These are phyloP conservation scores for Porpolomopsis calyptriformis DNA, from an alignment of 768 basidiomycete species.

Conservation along the genomic window DNA sequence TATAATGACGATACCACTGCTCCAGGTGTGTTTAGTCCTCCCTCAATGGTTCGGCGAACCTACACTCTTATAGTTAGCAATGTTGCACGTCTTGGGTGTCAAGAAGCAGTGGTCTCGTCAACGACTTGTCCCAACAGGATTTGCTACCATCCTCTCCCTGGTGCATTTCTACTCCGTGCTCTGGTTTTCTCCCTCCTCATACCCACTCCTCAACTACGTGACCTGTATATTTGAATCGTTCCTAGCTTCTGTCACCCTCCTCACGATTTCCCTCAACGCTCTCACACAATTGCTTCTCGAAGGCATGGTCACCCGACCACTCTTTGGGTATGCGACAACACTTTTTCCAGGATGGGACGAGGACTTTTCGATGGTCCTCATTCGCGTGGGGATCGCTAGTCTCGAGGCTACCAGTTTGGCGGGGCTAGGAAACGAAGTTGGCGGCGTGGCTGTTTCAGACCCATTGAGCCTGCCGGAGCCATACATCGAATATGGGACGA, in stretches of 20 bases:
- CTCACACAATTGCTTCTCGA: slow-evolving; percentile 57
- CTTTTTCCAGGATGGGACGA: slow-evolving; percentile 39
- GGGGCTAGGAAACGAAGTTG: slow-evolving; percentile 68
- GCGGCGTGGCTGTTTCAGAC: slow-evolving; percentile 28
- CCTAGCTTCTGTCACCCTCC: slow-evolving; percentile 43
- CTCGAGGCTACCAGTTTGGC: slow-evolving; percentile 63
- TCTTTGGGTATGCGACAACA: slow-evolving; percentile 41
- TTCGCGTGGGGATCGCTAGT: slow-evolving; percentile 65
- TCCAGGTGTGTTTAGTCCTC: slow-evolving; percentile 40
- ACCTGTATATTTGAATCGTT: slow-evolving; percentile 63
- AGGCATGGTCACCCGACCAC: slow-evolving; percentile 45
- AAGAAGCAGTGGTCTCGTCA: slow-evolving; percentile 53
- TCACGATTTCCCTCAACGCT: slow-evolving; percentile 51
- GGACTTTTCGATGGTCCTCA: slow-evolving; percentile 60
- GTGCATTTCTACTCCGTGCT: slow-evolving; percentile 59
- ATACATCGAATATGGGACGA: slow-evolving; percentile 15
- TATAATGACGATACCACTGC: slow-evolving; percentile 59
- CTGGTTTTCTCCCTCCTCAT: slow-evolving; percentile 28
- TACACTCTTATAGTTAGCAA: slow-evolving; percentile 33
- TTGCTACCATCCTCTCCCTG: slow-evolving; percentile 49
- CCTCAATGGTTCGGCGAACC: background rate
- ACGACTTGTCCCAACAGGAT: slow-evolving; percentile 58
- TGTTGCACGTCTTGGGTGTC: slow-evolving; percentile 58
- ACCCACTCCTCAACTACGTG: slow-evolving; percentile 66
- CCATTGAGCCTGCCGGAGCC: background rate